Conservation (phyloP, 345 rosid genomes). For the Arabidopsis suecica region DNA sequence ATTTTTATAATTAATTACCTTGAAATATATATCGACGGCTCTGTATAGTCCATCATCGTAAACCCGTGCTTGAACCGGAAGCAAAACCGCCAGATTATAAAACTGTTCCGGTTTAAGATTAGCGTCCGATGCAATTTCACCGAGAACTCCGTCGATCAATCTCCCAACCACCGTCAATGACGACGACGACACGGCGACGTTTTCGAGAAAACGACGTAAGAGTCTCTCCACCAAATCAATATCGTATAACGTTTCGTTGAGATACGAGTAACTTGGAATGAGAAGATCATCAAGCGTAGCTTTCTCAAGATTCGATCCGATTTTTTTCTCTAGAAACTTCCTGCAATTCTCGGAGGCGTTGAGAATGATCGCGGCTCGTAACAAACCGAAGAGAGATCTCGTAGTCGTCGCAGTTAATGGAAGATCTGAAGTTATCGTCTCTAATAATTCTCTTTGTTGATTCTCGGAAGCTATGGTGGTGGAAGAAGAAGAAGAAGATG, state of each 20-base stretch:
- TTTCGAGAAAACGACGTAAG: slow-evolving; percentile 56
- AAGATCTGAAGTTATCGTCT: slow-evolving; percentile 62
- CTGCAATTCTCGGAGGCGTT: slow-evolving; percentile 65
- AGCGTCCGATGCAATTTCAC: slow-evolving; percentile 84
- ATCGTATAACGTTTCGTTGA: slow-evolving; percentile 84
- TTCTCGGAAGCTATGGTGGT: slow-evolving; percentile 55
- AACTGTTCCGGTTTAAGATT: slow-evolving; percentile 78
- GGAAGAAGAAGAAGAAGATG: slow-evolving; percentile 58
- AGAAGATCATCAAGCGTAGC: slow-evolving; percentile 84
- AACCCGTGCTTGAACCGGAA: slow-evolving; percentile 72
- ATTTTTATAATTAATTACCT: slow-evolving; percentile 48
- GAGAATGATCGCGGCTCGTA: slow-evolving; percentile 76
- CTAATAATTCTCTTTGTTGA: slow-evolving; percentile 71
- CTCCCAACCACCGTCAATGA: slow-evolving; percentile 73
- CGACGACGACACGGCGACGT: slow-evolving; percentile 47
- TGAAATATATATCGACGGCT: slow-evolving; percentile 82
- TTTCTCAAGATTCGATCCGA: slow-evolving; percentile 73
- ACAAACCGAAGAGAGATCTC: slow-evolving; percentile 63
- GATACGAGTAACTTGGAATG: slow-evolving; percentile 91
- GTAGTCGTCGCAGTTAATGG: slow-evolving; percentile 53
- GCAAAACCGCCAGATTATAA: slow-evolving; percentile 58
- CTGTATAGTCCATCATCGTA: slow-evolving; percentile 88
- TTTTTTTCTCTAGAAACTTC: slow-evolving; percentile 63
- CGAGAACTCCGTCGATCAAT: slow-evolving; percentile 78
- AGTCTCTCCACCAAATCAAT: slow-evolving; percentile 85